Evolutionary conservation across 306 rosid species (phyloP).

Genomic region (Vigna trinervia): DNA sequence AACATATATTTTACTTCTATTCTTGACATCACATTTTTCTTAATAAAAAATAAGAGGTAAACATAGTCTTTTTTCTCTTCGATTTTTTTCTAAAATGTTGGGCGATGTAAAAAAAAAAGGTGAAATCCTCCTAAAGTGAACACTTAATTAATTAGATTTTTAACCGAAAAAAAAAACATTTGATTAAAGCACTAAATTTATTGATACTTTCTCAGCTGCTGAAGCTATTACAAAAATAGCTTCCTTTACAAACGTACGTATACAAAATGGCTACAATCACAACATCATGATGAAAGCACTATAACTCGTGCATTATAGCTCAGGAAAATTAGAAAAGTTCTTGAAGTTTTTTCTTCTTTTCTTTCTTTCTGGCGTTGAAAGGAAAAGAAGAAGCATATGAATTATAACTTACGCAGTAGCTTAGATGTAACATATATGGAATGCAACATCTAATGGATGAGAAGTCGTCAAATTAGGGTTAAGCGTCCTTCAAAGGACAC

Average conservation of each 20-base stretch:
- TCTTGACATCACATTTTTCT: background rate
- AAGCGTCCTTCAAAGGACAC: conserved; percentile 10
- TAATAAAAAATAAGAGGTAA: background rate
- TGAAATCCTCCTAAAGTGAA: background rate
- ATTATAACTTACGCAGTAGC: conserved; percentile 17
- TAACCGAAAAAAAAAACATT: too few relatives aligned
- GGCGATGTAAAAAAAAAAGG: too few relatives aligned
- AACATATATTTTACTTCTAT: background rate
- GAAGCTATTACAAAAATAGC: conserved; percentile 33
- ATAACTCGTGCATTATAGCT: conserved; percentile 6
- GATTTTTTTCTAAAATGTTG: background rate
- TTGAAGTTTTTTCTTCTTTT: background rate
- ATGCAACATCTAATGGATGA: conserved; percentile 44
- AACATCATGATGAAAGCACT: background rate
- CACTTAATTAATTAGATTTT: background rate
- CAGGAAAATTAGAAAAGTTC: conserved; percentile 13
- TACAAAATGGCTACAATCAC: conserved; percentile 19
- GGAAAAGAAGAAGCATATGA: conserved; percentile 21
- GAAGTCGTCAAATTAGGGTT: conserved; percentile 76
- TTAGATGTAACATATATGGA: conserved; percentile 40
- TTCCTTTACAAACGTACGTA: conserved; percentile 1
- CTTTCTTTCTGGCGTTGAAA: background rate
- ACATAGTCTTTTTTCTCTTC: background rate
- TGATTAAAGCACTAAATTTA: background rate
- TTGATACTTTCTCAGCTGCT: conserved; percentile 18